These are phyloP conservation scores for Stephania japonica DNA, from an alignment of 164 flowering plant genomes.

Conservation along the genomic window DNA sequence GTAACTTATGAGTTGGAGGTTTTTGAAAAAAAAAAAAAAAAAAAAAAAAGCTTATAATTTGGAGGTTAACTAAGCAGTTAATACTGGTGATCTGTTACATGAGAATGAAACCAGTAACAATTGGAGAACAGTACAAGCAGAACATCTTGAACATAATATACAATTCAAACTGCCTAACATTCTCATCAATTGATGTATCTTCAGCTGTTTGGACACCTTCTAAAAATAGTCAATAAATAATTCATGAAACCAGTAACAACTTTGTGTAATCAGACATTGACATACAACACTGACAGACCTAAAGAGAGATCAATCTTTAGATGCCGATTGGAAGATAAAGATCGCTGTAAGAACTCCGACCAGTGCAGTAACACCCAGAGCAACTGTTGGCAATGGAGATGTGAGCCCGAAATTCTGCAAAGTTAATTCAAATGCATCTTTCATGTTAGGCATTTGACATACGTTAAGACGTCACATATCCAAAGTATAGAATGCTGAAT, in stretches of 20 bases:
- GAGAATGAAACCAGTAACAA: too few relatives aligned
- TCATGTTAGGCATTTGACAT: background rate
- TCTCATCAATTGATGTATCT: background rate
- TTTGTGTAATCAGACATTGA: background rate
- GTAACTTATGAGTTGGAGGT: background rate
- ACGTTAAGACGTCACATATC: background rate
- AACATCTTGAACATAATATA: background rate
- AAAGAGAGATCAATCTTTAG: constrained; percentile 37
- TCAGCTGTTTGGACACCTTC: background rate
- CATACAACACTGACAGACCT: background rate
- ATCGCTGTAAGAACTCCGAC: constrained; percentile 81
- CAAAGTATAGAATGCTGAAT: background rate
- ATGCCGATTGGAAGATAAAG: constrained; percentile 87
- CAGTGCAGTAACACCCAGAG: constrained; percentile 74
- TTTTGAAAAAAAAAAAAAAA: too few relatives aligned
- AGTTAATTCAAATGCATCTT: constrained; percentile 9
- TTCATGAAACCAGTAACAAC: background rate
- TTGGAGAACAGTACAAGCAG: background rate
- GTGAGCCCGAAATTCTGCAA: constrained; percentile 90
- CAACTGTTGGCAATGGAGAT: constrained; percentile 71
- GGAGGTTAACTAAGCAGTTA: background rate
- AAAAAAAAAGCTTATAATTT: too few relatives aligned
- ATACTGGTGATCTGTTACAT: too few relatives aligned
- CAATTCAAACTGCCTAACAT: background rate
- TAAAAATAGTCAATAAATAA: background rate